Evolutionary conservation across 768 basidiomycete genomes (phyloP).

Genomic region (Suillus plorans): DNA sequence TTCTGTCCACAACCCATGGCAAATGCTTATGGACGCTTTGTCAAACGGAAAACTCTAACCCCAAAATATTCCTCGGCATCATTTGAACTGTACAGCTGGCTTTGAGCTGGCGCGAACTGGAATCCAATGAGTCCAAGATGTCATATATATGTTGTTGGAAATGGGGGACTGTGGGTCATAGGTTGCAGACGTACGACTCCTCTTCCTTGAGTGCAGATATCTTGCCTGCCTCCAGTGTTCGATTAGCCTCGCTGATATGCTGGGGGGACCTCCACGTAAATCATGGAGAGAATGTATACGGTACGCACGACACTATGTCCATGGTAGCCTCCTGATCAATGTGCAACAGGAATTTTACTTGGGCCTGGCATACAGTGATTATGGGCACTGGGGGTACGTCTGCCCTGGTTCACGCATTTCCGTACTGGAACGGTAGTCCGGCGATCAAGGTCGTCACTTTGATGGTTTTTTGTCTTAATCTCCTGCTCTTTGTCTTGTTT

Average conservation of each 20-base stretch:
- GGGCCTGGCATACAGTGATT: slow-evolving; percentile 46
- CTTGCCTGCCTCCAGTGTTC: not conserved
- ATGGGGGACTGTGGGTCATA: not conserved
- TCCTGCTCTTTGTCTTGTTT: slow-evolving; percentile 38
- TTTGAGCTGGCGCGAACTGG: not conserved
- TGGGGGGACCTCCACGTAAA: slow-evolving; percentile 27
- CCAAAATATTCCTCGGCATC: not conserved
- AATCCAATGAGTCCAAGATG: not conserved
- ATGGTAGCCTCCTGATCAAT: slow-evolving; percentile 2
- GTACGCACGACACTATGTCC: slow-evolving; percentile 18
- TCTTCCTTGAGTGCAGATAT: not conserved
- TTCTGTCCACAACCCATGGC: not conserved
- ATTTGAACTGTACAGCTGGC: not conserved
- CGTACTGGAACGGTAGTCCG: slow-evolving; percentile 38
- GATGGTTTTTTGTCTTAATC: slow-evolving; percentile 40
- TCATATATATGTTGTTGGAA: not conserved
- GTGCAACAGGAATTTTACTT: slow-evolving; percentile 41
- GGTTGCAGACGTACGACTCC: not conserved
- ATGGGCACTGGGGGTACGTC: slow-evolving; percentile 48
- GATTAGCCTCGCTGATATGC: not conserved
- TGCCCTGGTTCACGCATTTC: slow-evolving; percentile 41
- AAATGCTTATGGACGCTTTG: not conserved
- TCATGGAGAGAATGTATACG: slow-evolving; percentile 37
- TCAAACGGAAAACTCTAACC: not conserved
- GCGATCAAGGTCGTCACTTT: slow-evolving; percentile 36